Evolutionary conservation across 495 filamentous ascomycete species (phyloP), one percentile per base, ranked within the genome.

Genomic region (Penicillium robsamsonii): DNA sequence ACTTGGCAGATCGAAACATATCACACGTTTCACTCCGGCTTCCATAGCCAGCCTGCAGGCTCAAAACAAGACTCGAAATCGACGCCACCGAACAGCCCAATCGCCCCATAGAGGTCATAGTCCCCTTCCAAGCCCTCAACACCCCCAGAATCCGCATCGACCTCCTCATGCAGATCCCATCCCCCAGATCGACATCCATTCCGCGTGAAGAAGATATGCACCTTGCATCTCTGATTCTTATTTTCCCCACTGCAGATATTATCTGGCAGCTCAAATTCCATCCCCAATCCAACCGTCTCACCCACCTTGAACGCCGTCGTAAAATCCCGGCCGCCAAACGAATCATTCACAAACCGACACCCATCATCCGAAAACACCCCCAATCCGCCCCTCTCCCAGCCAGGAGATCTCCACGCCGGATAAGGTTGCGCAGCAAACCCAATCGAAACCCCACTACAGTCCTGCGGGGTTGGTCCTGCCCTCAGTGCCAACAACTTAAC

Each of bases 311-410:
- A 83, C 1, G 80, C 61, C 22, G n/a, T 47, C 0, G 81, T 82
- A 65, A 97, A 96, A 52, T 86, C 78, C 58, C 82, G 84, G 3
- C 93, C 93, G 22, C 93, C 93, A 77, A 80, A 91, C 1, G 82
- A 81, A 65, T 97, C 90, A 74, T 96, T 95, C 57, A 94, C 79
- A 68, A 89, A 97, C 60, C 84, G 80, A 61, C 89, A 84, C 11
- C 93, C 93, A 69, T 97, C 93, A 67, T 97, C 93, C 3, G 89
- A 88, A 62, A 96, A 94, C 11, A 97, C 86, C 7, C 81, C 93
- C n/a, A 96, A 64, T 44, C 86, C 89, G 2, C 83, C 92, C 29
- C 92, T 77, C 66, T 97, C 87, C 93, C 93, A 97, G 2, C 93
- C 93, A 0, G 93, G 93, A 53, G 94, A 81, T 41, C 93, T 82